Evolutionary conservation across 768 basidiomycete genomes (phyloP).

Genomic region (Leucogyrophana mollusca): DNA sequence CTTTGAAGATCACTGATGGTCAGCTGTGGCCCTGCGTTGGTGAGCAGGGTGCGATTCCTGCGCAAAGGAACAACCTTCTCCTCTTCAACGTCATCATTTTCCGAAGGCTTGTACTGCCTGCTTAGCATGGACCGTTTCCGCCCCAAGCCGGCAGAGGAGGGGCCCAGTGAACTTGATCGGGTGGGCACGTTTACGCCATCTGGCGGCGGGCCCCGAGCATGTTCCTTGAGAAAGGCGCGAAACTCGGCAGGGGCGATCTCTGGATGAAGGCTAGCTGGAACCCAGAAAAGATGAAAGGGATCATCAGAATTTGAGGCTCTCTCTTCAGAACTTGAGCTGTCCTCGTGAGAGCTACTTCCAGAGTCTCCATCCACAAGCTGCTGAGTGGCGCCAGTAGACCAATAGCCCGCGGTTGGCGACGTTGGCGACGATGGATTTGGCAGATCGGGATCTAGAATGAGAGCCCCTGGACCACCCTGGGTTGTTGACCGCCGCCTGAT

Average conservation of each 20-base stretch:
- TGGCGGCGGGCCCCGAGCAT: conserved; percentile 62
- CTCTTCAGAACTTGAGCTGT: conserved; percentile 35
- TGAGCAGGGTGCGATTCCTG: conserved; percentile 64
- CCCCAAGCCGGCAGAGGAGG: conserved; percentile 51
- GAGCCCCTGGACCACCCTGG: conserved; percentile 70
- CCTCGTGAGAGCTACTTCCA: conserved; percentile 40
- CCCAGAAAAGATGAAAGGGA: conserved; percentile 95
- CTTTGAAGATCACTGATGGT: conserved; percentile 94
- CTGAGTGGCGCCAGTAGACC: conserved; percentile 38
- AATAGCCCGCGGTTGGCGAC: conserved; percentile 55
- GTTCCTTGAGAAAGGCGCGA: conserved; percentile 91
- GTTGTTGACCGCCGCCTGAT: conserved; percentile 81
- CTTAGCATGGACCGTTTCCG: conserved; percentile 94
- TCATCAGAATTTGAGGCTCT: conserved; percentile 53
- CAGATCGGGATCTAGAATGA: conserved; percentile 89
- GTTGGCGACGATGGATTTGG: conserved; percentile 67
- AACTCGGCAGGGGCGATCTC: conserved; percentile 98
- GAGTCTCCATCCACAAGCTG: conserved; percentile 44
- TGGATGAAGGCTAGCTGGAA: conserved; percentile 93
- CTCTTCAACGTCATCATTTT: conserved; percentile 73
- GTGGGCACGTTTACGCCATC: conserved; percentile 42
- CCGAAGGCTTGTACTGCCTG: conserved; percentile 84
- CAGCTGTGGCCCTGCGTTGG: conserved; percentile 75
- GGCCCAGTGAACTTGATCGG: conserved; percentile 44
- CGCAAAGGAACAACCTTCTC: conserved; percentile 69